Evolutionary conservation across 2,329 filamentous ascomycete species (phyloP).

Genomic region (Pseudocercospora cruenta): DNA sequence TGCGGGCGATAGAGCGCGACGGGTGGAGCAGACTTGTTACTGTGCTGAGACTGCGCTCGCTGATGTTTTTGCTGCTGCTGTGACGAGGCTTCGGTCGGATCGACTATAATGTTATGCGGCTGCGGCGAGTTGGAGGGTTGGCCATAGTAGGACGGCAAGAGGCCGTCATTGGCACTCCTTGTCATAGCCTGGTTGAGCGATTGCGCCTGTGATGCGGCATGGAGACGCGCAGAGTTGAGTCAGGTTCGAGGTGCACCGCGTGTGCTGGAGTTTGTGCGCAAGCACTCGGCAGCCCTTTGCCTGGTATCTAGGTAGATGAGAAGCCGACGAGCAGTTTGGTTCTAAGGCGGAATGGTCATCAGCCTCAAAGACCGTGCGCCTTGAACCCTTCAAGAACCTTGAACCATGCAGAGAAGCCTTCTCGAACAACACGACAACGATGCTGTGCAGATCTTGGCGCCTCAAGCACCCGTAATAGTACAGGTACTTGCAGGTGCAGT

Average conservation of each 20-base stretch:
- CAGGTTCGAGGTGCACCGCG: background rate
- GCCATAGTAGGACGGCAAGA: conserved; percentile 29
- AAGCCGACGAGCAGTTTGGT: background rate
- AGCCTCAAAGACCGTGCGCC: too few relatives aligned
- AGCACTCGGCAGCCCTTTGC: too few relatives aligned
- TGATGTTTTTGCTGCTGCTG: background rate
- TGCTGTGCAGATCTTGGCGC: background rate
- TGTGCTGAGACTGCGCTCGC: conserved; percentile 3
- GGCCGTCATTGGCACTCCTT: conserved; percentile 28
- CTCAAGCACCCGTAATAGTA: too few relatives aligned
- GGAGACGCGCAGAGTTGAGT: background rate
- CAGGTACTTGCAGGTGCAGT: too few relatives aligned
- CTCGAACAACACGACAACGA: background rate
- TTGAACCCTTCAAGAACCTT: too few relatives aligned
- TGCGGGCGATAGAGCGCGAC: conserved; percentile 18
- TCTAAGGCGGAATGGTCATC: too few relatives aligned
- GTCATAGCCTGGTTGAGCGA: conserved; percentile 34
- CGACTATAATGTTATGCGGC: conserved; percentile 27
- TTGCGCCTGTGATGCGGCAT: too few relatives aligned
- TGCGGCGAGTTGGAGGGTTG: conserved; percentile 35
- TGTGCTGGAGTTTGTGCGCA: too few relatives aligned
- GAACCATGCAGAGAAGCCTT: too few relatives aligned
- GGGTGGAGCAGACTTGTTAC: conserved; percentile 22
- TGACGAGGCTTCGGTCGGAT: conserved; percentile 2
- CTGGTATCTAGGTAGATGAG: too few relatives aligned